These are phyloP conservation scores for Haplosporangium gracile DNA, from an alignment of 192 early-diverging fungal genomes.

Conservation along the genomic window DNA sequence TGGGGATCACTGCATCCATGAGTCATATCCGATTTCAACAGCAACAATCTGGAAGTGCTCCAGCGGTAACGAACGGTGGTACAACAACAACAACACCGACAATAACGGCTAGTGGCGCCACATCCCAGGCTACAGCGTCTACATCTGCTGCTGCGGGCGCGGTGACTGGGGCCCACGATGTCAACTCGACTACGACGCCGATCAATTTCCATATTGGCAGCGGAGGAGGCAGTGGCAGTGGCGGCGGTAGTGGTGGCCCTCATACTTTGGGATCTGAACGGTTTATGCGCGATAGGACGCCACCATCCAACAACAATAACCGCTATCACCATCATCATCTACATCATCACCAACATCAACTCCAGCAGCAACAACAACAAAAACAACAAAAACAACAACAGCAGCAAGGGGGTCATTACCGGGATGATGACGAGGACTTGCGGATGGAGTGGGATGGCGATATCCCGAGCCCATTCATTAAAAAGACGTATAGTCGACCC, in stretches of 20 bases:
- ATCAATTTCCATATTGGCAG: background rate
- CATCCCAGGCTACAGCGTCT: background rate
- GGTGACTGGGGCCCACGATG: background rate
- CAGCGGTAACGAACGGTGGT: background rate
- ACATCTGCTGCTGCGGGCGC: background rate
- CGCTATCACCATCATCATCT: background rate
- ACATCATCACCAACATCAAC: background rate
- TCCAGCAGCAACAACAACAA: background rate
- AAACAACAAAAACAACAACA: background rate
- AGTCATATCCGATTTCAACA: conserved; percentile 20
- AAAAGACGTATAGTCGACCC: conserved; percentile 18
- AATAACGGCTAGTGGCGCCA: background rate
- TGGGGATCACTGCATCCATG: background rate
- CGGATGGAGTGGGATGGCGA: conserved; percentile 51
- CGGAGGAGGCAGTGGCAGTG: background rate
- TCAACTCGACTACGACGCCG: background rate
- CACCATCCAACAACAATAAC: background rate
- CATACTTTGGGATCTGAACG: background rate
- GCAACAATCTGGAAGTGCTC: background rate
- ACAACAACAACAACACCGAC: background rate
- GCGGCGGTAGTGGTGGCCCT: background rate
- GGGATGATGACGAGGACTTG: conserved; percentile 15
- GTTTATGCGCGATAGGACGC: background rate
- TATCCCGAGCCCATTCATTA: conserved; percentile 46
- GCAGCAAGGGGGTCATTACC: background rate